Evolutionary conservation across 345 rosid genomes (phyloP), one percentile per base, ranked within the genome.

Genomic region (Melaleuca quinquenervia): DNA sequence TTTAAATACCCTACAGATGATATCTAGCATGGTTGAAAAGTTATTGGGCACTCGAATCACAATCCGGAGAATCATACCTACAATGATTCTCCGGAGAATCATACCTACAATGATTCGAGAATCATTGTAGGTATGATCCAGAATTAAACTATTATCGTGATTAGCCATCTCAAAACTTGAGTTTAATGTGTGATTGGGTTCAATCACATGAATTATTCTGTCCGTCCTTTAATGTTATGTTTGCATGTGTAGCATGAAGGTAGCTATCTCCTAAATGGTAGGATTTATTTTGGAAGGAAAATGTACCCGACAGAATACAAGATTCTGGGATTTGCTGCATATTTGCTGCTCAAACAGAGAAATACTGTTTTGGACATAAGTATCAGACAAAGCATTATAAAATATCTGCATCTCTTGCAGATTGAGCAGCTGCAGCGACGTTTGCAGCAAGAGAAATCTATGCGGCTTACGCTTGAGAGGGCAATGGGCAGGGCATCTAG

Each of bases 401-500:
- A 70, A 44, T 70, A n/a, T 70, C 48, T 0, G 26, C 48, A 36
- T 70, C 14, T 70, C 26, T 70, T 89, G 90, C 93, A 95, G 98
- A 93, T 95, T 86, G 96, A 94, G 91, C 94, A 92, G 90, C 94
- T 96, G 90, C 99, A 94, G 49, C 90, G 88, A 76, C 92, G 92
- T 85, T 86, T 96, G 86, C 98, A 95, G 88, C 93, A 95, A 84
- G 99, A 96, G 90, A 95, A 95, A 89, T 93, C 92, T 29, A 94
- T 95, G 97, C 92, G 96, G 58, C 45, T 86, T 85, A 90, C 90
- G 88, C 95, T 96, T 24, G 99, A 96, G 91, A 94, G 91, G 89
- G 93, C 97, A 76, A 96, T 95, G 98, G 98, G 99, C 8, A 90
- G 98, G 64, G 95, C 91, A 87, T 96, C 99, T 15, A 95, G 98